Base-by-base conservation (phyloP, 208 protist genomes). In the Trypanosomatidae sp. region DNA sequence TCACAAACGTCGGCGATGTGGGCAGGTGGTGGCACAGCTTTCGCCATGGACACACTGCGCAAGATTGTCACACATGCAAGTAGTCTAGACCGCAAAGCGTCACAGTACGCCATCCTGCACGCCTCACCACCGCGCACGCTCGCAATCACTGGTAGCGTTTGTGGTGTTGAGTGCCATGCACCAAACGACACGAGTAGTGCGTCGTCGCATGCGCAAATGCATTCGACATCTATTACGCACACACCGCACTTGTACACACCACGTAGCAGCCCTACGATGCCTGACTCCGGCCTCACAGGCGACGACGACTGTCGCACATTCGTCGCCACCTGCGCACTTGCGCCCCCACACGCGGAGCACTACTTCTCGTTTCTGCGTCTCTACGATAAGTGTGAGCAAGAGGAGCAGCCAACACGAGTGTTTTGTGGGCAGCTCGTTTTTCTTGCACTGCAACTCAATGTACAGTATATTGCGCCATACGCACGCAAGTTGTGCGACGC, bases 301-400 rank as follows among this genome's bases (percentile, higher is more conserved):
- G n/a, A n/a, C n/a, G n/a, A n/a, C n/a, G n/a, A n/a, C n/a, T n/a
- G n/a, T n/a, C n/a, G n/a, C n/a, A n/a, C n/a, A 35, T 15, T 35
- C 11, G n/a, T n/a, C 30, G 22, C 6, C 8, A 15, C 15, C 20
- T 22, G 13, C 15, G 21, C 27, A n/a, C 18, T 47, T 47, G 6
- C 6, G 18, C 8, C 49, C 16, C 66, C 53, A 25, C 64, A 74
- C 11, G 71, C 76, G 26, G 82, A 91, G 54, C 82, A 91, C 54
- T 91, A 87, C 43, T 91, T 91, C 53, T 87, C 77, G n/a, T 91
- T 91, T 61, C 53, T 91, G 13, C 77, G 74, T 18, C 62, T 91
- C 27, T 91, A 88, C 52, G 69, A 91, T 57, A 72, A 75, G 38
- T 87, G 66, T 46, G 82, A 91, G 48, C 59, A 45, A 10, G 72